A percentile compares a stretch with the other conserved stretches of the same genome.
These are phyloP conservation scores for Salvia sclarea DNA, from an alignment of 305 asterid genomes.

Conservation along the genomic window DNA sequence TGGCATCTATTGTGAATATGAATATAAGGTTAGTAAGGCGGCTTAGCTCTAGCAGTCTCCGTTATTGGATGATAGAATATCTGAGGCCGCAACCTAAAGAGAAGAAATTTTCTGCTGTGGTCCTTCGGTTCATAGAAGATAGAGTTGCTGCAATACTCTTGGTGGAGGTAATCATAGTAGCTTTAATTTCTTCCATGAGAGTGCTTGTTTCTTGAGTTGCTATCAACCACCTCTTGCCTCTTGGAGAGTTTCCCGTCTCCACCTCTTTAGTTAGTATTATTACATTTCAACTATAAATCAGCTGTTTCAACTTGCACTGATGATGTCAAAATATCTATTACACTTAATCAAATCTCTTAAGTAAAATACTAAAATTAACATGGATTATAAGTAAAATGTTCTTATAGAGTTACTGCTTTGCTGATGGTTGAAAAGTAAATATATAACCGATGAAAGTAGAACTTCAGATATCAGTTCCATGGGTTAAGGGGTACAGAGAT, in stretches of 20 bases:
- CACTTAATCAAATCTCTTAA: not conserved
- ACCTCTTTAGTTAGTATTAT: not conserved
- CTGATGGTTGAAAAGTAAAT: not conserved
- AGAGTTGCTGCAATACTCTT: slow-evolving; percentile 80
- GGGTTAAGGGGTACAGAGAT: not conserved
- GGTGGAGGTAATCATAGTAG: slow-evolving; percentile 61
- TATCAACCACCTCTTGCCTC: slow-evolving; percentile 1
- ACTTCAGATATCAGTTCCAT: not conserved
- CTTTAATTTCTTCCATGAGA: slow-evolving; percentile 17
- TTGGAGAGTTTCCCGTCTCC: slow-evolving; percentile 1
- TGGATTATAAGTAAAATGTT: not conserved
- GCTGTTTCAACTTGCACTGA: not conserved
- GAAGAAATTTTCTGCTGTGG: slow-evolving; percentile 64
- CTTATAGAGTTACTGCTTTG: not conserved
- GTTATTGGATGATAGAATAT: slow-evolving; percentile 90
- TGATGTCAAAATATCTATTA: not conserved
- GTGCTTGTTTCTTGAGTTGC: slow-evolving; percentile 15
- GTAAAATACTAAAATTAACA: not conserved
- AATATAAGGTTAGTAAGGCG: slow-evolving; percentile 56
- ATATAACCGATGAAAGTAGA: not conserved
- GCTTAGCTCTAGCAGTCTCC: slow-evolving; percentile 74
- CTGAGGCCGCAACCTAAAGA: slow-evolving; percentile 77
- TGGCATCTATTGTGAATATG: slow-evolving; percentile 75
- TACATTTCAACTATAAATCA: not conserved
- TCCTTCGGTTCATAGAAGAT: slow-evolving; percentile 87